Evolutionary conservation across 768 basidiomycete species (phyloP), one percentile per base, ranked within the genome.

Genomic region (Suillus subalutaceus): DNA sequence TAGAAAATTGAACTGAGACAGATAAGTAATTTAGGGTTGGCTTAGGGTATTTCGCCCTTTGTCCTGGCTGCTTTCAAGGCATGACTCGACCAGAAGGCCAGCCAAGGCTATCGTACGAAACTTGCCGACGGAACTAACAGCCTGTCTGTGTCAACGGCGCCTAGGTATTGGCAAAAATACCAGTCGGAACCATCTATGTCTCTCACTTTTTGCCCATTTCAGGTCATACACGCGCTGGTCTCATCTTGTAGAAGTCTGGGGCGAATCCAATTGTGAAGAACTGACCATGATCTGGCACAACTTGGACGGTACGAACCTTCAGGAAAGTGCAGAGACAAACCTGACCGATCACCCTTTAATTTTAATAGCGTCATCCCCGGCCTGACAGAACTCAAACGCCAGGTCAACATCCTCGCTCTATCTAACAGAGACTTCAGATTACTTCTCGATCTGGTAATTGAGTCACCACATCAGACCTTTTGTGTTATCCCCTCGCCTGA

Each of bases 391-490:
- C 73, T 90, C 61, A 87, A 86, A 78, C 81, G 86, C 58, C 72
- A 83, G 6, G 72, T 73, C 0, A 80, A 88, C 59, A 82, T 90
- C 13, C 80, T 80, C 2, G 80, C 85, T 4, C 76, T 91, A 0
- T 89, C 89, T 0, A 90, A 90, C 66, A 89, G 88, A 10, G 90
- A 86, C 69, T 79, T 89, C 50, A 78, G 85, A 18, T 76, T 90
- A 6, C 79, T 90, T 3, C 74, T 87, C 0, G 88, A 90, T 70
- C 83, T 90, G 86, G 89, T 87, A 66, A 38, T 63, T 52, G 18
- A 6, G 44, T 55, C 37, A 52, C 52, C 65, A 32, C 40, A n/a
- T 40, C 18, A 37, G 9, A 40, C 20, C 1, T 8, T 40, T 41
- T 12, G 8, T 46, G 13, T n/a, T 48, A 12, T n/a, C 23, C 4